A percentile compares a stretch with the other conserved stretches of the same genome.
These are phyloP conservation scores for Boletus huronensis DNA, from an alignment of 768 basidiomycete genomes.

Conservation along the genomic window DNA sequence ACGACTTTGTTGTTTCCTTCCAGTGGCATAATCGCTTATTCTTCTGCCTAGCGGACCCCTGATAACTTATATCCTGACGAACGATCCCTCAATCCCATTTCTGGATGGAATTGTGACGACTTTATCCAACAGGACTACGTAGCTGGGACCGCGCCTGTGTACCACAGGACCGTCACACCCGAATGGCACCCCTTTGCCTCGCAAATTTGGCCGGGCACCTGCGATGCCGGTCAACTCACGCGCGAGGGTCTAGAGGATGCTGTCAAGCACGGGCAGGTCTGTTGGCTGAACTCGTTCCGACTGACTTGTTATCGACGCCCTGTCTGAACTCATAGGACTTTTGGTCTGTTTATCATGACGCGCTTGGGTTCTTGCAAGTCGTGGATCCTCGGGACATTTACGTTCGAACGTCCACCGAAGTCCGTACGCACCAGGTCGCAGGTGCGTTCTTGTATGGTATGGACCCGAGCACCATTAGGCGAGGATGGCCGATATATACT, in stretches of 20 bases:
- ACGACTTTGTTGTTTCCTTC: background rate
- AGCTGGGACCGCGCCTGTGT: conserved; percentile 35
- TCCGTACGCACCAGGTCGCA: conserved; percentile 47
- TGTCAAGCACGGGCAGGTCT: conserved; percentile 38
- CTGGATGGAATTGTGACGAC: conserved; percentile 41
- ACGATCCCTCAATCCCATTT: conserved; percentile 35
- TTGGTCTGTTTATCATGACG: conserved; percentile 41
- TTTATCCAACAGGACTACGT: conserved; percentile 39
- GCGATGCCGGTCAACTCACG: conserved; percentile 47
- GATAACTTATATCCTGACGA: conserved; percentile 48
- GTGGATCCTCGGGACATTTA: conserved; percentile 38
- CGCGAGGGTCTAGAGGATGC: conserved; percentile 42
- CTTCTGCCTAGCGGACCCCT: conserved; percentile 39
- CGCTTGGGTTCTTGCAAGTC: conserved; percentile 35
- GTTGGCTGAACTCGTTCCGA: background rate
- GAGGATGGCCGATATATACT: conserved; percentile 37
- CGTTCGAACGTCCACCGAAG: conserved; percentile 43
- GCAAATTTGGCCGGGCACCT: conserved; percentile 47
- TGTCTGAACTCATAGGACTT: conserved; percentile 37
- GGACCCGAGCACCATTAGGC: conserved; percentile 34
- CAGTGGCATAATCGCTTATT: background rate
- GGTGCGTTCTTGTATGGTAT: conserved; percentile 45
- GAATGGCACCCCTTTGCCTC: conserved; percentile 42
- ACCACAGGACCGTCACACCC: conserved; percentile 38
- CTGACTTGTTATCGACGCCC: background rate